phyloP scores from a whole-genome alignment of 2,329 filamentous ascomycete genomes.

The Neurospora crassa region DNA sequence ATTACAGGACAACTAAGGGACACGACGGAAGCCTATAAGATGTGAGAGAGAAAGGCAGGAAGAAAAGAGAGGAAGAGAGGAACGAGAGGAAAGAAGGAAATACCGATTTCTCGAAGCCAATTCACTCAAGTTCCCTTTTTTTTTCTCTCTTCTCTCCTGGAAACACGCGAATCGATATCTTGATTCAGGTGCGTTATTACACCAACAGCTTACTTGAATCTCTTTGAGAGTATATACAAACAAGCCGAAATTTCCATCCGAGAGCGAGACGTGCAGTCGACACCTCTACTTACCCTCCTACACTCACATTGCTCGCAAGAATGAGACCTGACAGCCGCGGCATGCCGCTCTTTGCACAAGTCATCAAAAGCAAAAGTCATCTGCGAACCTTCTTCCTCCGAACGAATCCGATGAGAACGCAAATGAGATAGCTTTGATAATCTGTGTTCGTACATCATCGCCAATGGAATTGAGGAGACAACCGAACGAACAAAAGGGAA shows the following conservation, averaged over 20 bases:
- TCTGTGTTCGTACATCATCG: background rate
- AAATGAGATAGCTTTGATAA: background rate
- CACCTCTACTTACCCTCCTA: background rate
- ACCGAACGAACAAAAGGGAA: background rate
- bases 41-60: background rate
- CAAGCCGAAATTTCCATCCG: background rate
- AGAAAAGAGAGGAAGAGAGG: background rate
- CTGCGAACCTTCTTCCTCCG: background rate
- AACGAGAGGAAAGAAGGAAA: background rate
- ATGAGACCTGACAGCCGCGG: background rate
- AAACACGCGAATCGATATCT: background rate
- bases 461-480: background rate
- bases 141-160: background rate
- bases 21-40: background rate
- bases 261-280: background rate
- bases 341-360: background rate
- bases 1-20: background rate
- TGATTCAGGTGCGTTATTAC: background rate
- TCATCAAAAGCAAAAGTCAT: background rate
- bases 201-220: background rate
- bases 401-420: background rate
- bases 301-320: background rate
- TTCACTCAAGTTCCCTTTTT: background rate
- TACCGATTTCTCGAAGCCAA: background rate
- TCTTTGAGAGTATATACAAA: background rate